These are phyloP conservation scores for Phytophthora pinifolia DNA, from an alignment of 352 stramenopile species.

Conservation along the genomic window DNA sequence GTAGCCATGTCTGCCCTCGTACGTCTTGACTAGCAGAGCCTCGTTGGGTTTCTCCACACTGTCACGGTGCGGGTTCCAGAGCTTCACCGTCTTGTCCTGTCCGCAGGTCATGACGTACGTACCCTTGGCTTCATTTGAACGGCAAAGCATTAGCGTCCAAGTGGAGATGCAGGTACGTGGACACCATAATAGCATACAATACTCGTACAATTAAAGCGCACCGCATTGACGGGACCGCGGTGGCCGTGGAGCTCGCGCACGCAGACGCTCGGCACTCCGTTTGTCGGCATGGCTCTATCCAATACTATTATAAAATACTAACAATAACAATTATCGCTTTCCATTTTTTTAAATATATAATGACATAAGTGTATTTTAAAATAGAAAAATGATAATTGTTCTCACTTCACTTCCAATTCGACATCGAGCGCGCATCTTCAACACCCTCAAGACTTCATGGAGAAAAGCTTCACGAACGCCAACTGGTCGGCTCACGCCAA, in stretches of 20 bases:
- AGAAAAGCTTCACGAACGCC: constrained; percentile 32
- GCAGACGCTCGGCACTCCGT: constrained; percentile 34
- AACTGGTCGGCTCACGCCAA: constrained; percentile 36
- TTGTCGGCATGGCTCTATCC: constrained; percentile 13
- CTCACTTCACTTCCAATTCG: no score
- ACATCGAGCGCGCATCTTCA: no score
- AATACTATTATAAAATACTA: no score
- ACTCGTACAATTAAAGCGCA: constrained; percentile 78
- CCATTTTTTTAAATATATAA: no score
- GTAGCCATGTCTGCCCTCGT: constrained; percentile 85
- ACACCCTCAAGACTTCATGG: no score
- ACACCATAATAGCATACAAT: background rate
- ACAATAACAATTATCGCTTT: no score
- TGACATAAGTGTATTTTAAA: no score
- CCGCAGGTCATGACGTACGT: constrained; percentile 90
- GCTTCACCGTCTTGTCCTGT: constrained; percentile 82
- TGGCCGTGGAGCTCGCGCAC: constrained; percentile 66
- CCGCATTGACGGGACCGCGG: constrained; percentile 67
- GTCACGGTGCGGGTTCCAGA: constrained; percentile 89
- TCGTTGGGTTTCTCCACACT: constrained; percentile 53
- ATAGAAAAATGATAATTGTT: no score
- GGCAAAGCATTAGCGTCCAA: constrained; percentile 1
- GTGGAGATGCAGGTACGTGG: background rate
- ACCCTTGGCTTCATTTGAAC: constrained; percentile 58
- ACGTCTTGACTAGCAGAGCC: constrained; percentile 83